Base-by-base conservation (phyloP, 2,329 filamentous ascomycete genomes). In the Epichloe glyceriae region DNA sequence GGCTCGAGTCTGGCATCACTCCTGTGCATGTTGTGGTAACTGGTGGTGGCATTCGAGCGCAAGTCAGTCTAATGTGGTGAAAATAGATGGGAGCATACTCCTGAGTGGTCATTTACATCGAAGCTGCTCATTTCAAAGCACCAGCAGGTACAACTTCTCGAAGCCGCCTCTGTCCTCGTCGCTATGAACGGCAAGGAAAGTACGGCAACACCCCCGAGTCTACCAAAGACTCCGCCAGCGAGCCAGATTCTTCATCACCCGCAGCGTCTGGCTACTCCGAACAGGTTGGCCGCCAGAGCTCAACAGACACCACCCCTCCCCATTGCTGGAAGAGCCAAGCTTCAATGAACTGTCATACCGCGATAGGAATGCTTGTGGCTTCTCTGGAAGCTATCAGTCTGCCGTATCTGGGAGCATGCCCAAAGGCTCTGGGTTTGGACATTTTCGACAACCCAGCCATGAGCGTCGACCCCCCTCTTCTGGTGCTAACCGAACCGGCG, bases 61-160 rank as follows among this genome's bases (percentile, higher is more conserved):
- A 46, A 20, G 49, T 44, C 22, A 40, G 17, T 38, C 50, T 54
- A 53, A 55, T 44, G 26, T 47, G 34, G 42, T 46, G 10, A 49
- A 51, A 49, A 42, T 80, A 98, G 91, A 78, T 98, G 93, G 93
- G 93, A 98, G 74, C 93, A 98, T 71, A 95, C 94, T 67, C 91
- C 93, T 59, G 88, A 95, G 73, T 98, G 93, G 93, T 87, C 90
- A 49, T 85, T 85, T 67, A 98, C 93, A 51, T 97, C 93, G 60
- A 97, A 97, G 73, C 77, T 97, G 65, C 83, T 97, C 66, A 97
- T 98, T 61, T 97, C 91, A 61, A 98, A 98, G 78, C 93, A 98
- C 69, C 93, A 98, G 71, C 93, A 98, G 73, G 93, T 98, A 49
- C 93, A 98, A 69, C 79, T 98, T 54, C 79, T 98, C 53, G 93